Evolutionary conservation across 2,329 filamentous ascomycete species (phyloP).

Genomic region (Stagonosporopsis chrysanthemi): DNA sequence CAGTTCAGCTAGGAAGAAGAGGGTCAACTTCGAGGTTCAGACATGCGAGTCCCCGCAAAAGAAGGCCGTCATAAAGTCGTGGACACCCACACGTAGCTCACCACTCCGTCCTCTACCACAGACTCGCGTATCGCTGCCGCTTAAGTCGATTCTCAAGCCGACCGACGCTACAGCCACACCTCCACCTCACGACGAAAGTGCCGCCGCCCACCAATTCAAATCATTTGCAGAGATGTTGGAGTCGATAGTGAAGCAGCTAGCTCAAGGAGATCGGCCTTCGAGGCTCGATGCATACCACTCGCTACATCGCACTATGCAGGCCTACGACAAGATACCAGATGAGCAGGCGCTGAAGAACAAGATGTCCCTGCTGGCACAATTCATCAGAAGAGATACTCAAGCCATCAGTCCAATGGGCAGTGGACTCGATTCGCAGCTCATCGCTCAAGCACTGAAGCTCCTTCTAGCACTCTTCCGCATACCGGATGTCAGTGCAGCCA

Average conservation of each 20-base stretch:
- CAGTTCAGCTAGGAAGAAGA: slow-evolving; percentile 46
- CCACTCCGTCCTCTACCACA: slow-evolving; percentile 57
- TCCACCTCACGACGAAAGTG: slow-evolving; percentile 48
- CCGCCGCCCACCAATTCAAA: slow-evolving; percentile 57
- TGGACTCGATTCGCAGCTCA: slow-evolving; percentile 71
- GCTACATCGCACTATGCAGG: slow-evolving; percentile 76
- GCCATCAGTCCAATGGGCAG: slow-evolving; percentile 64
- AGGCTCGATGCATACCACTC: slow-evolving; percentile 87
- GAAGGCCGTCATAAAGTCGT: slow-evolving; percentile 31
- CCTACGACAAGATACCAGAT: slow-evolving; percentile 79
- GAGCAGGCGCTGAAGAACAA: slow-evolving; percentile 64
- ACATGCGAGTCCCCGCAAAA: slow-evolving; percentile 64
- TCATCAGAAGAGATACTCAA: slow-evolving; percentile 81
- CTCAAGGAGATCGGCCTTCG: slow-evolving; percentile 73
- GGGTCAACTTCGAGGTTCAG: slow-evolving; percentile 70
- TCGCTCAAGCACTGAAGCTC: slow-evolving; percentile 79
- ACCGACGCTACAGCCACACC: slow-evolving; percentile 53
- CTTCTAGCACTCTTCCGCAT: slow-evolving; percentile 80
- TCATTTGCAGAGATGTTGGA: slow-evolving; percentile 83
- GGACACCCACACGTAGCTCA: slow-evolving; percentile 50
- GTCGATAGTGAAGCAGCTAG: slow-evolving; percentile 81
- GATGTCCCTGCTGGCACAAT: slow-evolving; percentile 78
- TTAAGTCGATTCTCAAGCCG: slow-evolving; percentile 85
- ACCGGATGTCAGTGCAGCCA: slow-evolving; percentile 70
- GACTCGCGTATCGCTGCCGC: slow-evolving; percentile 61